Conservation (phyloP, 2,329 filamentous ascomycete species). For the Botrytis aclada region DNA sequence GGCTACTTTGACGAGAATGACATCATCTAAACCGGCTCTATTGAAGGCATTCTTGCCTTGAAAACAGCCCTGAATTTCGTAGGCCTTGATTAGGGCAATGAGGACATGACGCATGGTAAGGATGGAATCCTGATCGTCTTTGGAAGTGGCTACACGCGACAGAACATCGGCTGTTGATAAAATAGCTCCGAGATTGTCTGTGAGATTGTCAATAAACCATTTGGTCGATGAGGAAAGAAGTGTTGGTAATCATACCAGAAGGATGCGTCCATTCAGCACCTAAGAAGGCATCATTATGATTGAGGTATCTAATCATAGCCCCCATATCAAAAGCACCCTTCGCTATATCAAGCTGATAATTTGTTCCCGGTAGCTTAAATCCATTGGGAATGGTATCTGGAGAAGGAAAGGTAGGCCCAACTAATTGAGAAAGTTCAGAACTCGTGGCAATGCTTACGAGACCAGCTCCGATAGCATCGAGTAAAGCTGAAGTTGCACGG, state of each 20-base stretch:
- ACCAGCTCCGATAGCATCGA: conserved; percentile 29
- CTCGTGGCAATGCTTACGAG: conserved; percentile 25
- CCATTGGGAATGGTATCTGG: conserved; percentile 35
- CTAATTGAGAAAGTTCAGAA: conserved; percentile 20
- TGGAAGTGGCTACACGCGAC: conserved; percentile 8
- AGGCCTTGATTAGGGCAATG: conserved; percentile 41
- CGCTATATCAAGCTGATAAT: conserved; percentile 38
- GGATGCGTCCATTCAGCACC: conserved; percentile 46
- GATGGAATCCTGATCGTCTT: conserved; percentile 19
- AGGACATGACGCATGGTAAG: conserved; percentile 39
- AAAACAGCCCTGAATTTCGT: conserved; percentile 44
- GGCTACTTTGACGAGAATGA: conserved; percentile 43
- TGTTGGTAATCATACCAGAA: conserved; percentile 28
- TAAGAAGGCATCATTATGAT: conserved; percentile 43
- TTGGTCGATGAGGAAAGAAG: not conserved
- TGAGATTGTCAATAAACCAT: not conserved
- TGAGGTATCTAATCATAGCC: conserved; percentile 41
- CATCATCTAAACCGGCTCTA: conserved; percentile 42
- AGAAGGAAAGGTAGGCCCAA: conserved; percentile 25
- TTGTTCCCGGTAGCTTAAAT: conserved; percentile 42
- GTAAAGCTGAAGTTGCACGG: conserved; percentile 22
- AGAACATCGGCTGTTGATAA: conserved; percentile 37
- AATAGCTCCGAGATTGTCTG: conserved; percentile 43
- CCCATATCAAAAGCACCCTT: conserved; percentile 43
- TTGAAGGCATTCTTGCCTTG: conserved; percentile 42